Evolutionary conservation across 176 grass and related monocot species (phyloP).

Genomic region (Juncus effusus): DNA sequence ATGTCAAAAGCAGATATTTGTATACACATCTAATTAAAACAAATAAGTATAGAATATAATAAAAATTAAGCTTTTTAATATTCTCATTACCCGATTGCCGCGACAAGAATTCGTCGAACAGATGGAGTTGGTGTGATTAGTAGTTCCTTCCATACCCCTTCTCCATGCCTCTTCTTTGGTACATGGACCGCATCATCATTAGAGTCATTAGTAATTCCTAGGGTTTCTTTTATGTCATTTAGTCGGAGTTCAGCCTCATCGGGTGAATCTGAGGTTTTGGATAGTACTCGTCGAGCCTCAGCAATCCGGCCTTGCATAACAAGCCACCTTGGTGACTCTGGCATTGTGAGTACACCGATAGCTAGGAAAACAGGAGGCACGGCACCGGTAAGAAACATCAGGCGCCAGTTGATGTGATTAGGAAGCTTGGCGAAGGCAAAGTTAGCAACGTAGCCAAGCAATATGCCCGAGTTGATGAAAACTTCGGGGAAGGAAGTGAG

Average conservation of each 20-base stretch:
- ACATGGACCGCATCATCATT: constrained; percentile 31
- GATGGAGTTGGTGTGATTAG: constrained; percentile 49
- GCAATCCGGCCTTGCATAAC: constrained; percentile 81
- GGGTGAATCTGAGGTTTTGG: constrained; percentile 50
- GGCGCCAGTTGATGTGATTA: constrained; percentile 62
- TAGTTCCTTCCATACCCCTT: constrained; percentile 69
- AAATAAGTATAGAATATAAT: too few species aligned
- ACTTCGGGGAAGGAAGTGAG: constrained; percentile 86
- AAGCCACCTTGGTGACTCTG: constrained; percentile 89
- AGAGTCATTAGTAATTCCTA: constrained; percentile 41
- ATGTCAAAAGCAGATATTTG: too few species aligned
- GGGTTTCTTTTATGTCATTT: constrained; percentile 52
- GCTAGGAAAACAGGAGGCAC: constrained; percentile 75
- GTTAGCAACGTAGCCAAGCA: constrained; percentile 92
- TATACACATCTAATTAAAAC: too few species aligned
- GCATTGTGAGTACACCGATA: constrained; percentile 71
- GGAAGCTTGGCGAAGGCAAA: constrained; percentile 79
- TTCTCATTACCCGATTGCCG: constrained; percentile 38
- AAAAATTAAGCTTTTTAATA: too few species aligned
- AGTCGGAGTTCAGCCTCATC: constrained; percentile 63
- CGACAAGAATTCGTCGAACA: constrained; percentile 60
- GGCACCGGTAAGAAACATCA: constrained; percentile 80
- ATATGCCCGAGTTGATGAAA: constrained; percentile 77
- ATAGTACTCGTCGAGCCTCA: constrained; percentile 55
- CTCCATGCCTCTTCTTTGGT: not conserved